Percentiles rank a stretch among this genome's conserved stretches.
These are phyloP conservation scores for Talaromyces trachyspermus DNA, from an alignment of 495 filamentous ascomycete species.

Conservation along the genomic window DNA sequence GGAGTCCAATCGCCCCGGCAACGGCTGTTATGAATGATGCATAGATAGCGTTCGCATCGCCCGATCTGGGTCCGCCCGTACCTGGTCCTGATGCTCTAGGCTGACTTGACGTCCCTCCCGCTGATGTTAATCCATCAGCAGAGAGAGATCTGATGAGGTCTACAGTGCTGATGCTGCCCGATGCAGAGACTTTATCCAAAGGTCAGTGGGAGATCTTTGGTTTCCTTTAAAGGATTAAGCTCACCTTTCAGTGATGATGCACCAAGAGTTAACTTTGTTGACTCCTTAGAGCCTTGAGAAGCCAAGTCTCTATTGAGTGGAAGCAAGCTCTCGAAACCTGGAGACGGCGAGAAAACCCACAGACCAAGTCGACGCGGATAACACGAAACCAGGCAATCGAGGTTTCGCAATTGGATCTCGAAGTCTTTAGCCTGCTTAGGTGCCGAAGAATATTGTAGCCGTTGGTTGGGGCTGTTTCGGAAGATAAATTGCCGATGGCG, in stretches of 20 bases:
- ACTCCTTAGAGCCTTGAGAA: slow-evolving; percentile 22
- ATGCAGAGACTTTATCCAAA: slow-evolving; percentile 32
- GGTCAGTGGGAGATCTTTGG: slow-evolving; percentile 7
- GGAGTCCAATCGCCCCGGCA: slow-evolving; percentile 33
- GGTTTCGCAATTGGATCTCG: slow-evolving; percentile 30
- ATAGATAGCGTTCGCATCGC: slow-evolving; percentile 35
- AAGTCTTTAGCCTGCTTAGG: slow-evolving; percentile 39
- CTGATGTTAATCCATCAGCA: slow-evolving; percentile 16
- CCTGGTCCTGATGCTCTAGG: slow-evolving; percentile 3
- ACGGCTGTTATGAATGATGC: slow-evolving; percentile 38
- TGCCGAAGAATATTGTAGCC: slow-evolving; percentile 38
- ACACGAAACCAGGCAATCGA: slow-evolving; percentile 35
- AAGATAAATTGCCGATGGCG: slow-evolving; percentile 24
- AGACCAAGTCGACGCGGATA: slow-evolving; percentile 35
- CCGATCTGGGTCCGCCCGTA: slow-evolving; percentile 20
- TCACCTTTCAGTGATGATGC: slow-evolving; percentile 34
- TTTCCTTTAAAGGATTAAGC: background rate
- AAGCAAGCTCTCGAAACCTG: slow-evolving; percentile 31
- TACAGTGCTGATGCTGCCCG: slow-evolving; percentile 27
- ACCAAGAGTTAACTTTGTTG: slow-evolving; percentile 27
- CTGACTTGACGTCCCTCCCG: background rate
- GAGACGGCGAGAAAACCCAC: slow-evolving; percentile 38
- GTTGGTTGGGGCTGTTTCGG: slow-evolving; percentile 29
- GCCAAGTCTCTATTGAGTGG: slow-evolving; percentile 21
- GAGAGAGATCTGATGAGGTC: slow-evolving; percentile 35